These are phyloP conservation scores for Calycina marina DNA, from an alignment of 2,329 filamentous ascomycete species.

Conservation along the genomic window DNA sequence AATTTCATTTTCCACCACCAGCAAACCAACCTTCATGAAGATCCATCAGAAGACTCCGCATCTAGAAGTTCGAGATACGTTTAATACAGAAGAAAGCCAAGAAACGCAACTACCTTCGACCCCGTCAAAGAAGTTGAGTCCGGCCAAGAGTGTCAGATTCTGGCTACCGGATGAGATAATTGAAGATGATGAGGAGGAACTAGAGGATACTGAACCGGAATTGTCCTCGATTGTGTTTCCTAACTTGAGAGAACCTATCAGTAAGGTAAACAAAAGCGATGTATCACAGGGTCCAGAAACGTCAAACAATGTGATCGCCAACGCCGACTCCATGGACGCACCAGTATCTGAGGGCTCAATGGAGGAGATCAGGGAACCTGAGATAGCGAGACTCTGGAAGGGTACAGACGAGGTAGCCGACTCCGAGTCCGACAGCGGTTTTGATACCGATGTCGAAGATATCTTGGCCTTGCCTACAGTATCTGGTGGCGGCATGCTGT, in stretches of 20 bases:
- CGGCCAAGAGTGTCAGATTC: slow-evolving; percentile 19
- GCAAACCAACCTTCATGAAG: slow-evolving; percentile 8
- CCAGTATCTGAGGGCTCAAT: no score
- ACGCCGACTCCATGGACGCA: no score
- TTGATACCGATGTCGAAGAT: slow-evolving; percentile 2
- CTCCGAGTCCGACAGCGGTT: slow-evolving; percentile 16
- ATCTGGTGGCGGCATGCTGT: no score
- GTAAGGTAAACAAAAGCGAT: no score
- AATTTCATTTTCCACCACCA: slow-evolving; percentile 11
- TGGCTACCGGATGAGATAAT: slow-evolving; percentile 5
- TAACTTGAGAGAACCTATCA: no score
- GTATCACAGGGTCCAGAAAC: no score
- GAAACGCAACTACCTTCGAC: slow-evolving; percentile 7
- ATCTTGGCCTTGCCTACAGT: no score
- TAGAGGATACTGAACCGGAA: no score
- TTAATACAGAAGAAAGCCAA: slow-evolving; percentile 12
- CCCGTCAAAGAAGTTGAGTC: slow-evolving; percentile 14
- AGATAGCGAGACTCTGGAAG: background rate
- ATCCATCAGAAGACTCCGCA: slow-evolving; percentile 12
- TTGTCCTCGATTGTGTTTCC: no score
- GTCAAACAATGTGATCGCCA: no score
- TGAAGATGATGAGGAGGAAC: slow-evolving; percentile 2
- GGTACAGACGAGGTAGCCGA: slow-evolving; percentile 15
- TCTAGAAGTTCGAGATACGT: slow-evolving; percentile 18
- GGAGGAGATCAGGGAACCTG: no score